Percentiles rank a stretch among this genome's conserved stretches.
These are phyloP conservation scores for Guillardia theta DNA, from an alignment of 78 protist species.

Conservation along the genomic window DNA sequence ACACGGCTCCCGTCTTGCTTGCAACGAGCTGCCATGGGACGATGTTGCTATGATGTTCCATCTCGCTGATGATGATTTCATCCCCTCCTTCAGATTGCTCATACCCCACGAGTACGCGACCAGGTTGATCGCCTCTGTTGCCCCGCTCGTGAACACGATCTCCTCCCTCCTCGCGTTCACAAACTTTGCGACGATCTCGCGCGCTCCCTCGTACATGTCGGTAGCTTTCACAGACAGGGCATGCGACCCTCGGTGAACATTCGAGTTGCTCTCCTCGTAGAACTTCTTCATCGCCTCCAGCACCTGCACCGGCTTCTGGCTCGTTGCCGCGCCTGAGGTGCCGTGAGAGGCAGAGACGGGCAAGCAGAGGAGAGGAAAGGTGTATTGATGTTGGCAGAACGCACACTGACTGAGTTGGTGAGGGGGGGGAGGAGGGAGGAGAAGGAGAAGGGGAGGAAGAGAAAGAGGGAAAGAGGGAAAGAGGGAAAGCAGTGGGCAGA, in stretches of 20 bases:
- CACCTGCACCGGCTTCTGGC: not conserved
- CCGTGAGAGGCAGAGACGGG: not conserved
- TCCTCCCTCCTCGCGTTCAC: not conserved
- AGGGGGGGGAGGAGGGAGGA: too few species aligned
- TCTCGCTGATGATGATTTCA: not conserved
- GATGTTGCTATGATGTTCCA: conserved; percentile 38
- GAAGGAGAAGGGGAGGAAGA: too few species aligned
- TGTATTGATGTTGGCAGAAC: too few species aligned
- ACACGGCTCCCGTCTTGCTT: not conserved
- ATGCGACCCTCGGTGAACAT: conserved; percentile 30
- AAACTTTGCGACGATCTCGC: not conserved
- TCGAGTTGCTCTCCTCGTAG: not conserved
- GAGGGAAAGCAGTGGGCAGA: not conserved
- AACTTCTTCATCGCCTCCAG: not conserved
- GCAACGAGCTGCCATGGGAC: conserved; percentile 43
- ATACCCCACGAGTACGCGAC: conserved; percentile 28
- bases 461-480: too few species aligned
- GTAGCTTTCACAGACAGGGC: not conserved
- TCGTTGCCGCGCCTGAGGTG: not conserved
- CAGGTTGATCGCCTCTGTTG: conserved; percentile 34
- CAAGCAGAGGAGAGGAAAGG: not conserved
- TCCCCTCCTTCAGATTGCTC: not conserved
- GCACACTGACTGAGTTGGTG: too few species aligned
- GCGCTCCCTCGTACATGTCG: conserved; percentile 16
- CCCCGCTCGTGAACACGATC: conserved; percentile 6